Percentiles rank a stretch among this genome's conserved stretches.
Evolutionary conservation across 164 flowering plant species (phyloP).

Genomic region (Sedum album): DNA sequence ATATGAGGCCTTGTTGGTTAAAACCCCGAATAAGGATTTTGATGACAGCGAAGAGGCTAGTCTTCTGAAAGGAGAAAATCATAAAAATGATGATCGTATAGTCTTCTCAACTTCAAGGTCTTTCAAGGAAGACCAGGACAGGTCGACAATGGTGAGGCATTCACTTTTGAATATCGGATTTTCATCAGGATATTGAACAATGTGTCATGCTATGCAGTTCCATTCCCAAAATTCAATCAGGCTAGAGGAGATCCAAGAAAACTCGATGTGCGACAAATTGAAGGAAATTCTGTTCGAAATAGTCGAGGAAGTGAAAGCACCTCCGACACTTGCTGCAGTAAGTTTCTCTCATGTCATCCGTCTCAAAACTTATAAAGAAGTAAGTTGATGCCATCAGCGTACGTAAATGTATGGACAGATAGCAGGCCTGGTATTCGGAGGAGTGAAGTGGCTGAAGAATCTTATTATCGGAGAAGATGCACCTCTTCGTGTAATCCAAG

Average conservation of each 20-base stretch:
- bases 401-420: slow-evolving; percentile 30
- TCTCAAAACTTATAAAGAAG: background rate
- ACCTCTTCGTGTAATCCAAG: slow-evolving; percentile 75
- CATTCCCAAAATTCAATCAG: slow-evolving; percentile 10
- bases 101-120: slow-evolving; percentile 21
- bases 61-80: slow-evolving; percentile 38
- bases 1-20: slow-evolving; percentile 13
- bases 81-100: slow-evolving; percentile 18
- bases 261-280: slow-evolving; percentile 23
- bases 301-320: slow-evolving; percentile 64
- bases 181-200: background rate
- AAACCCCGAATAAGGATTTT: slow-evolving; percentile 46
- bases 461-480: slow-evolving; percentile 66
- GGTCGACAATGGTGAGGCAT: background rate
- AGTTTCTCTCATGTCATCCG: slow-evolving; percentile 17
- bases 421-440: slow-evolving; percentile 71
- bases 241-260: background rate
- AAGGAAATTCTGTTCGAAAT: slow-evolving; percentile 35
- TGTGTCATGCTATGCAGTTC: slow-evolving; percentile 9
- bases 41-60: slow-evolving; percentile 30
- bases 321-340: slow-evolving; percentile 79
- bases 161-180: background rate
- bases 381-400: background rate
- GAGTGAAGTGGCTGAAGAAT: slow-evolving; percentile 49
- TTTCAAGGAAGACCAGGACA: slow-evolving; percentile 20